These are phyloP conservation scores for Rhododendron henanense DNA, from an alignment of 148 eudicot species.

Conservation along the genomic window DNA sequence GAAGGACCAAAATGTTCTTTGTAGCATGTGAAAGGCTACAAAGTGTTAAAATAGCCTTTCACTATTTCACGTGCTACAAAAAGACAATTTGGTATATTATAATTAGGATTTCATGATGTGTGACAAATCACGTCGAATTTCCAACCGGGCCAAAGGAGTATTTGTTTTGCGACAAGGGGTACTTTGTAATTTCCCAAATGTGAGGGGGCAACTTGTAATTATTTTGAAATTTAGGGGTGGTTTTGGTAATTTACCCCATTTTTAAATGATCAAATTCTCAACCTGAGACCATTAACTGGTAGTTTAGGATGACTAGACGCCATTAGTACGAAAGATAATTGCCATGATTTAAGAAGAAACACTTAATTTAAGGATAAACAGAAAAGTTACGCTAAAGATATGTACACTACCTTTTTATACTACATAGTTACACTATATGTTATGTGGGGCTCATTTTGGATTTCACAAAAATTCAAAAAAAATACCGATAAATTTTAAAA, in stretches of 20 bases:
- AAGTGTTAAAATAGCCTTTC: too few relatives aligned
- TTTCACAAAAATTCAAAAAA: too few relatives aligned
- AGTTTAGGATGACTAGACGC: neutral
- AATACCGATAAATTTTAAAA: too few relatives aligned
- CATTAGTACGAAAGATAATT: neutral
- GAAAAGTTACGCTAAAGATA: too few relatives aligned
- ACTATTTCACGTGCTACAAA: neutral
- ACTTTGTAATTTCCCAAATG: too few relatives aligned
- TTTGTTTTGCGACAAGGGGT: too few relatives aligned
- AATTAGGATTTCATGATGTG: neutral
- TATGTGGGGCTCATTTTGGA: too few relatives aligned
- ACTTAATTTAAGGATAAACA: neutral
- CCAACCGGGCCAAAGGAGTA: neutral
- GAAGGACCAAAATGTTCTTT: neutral
- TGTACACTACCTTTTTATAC: too few relatives aligned
- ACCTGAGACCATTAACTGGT: neutral
- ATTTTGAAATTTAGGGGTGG: neutral
- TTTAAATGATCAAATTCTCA: neutral
- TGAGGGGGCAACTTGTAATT: too few relatives aligned
- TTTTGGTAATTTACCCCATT: too few relatives aligned
- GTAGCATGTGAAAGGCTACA: neutral
- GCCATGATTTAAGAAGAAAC: neutral
- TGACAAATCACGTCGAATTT: neutral
- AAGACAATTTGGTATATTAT: neutral
- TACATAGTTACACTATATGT: too few relatives aligned